These are phyloP conservation scores for Penicillium sp. DNA, from an alignment of 2,329 filamentous ascomycete species.

Conservation along the genomic window DNA sequence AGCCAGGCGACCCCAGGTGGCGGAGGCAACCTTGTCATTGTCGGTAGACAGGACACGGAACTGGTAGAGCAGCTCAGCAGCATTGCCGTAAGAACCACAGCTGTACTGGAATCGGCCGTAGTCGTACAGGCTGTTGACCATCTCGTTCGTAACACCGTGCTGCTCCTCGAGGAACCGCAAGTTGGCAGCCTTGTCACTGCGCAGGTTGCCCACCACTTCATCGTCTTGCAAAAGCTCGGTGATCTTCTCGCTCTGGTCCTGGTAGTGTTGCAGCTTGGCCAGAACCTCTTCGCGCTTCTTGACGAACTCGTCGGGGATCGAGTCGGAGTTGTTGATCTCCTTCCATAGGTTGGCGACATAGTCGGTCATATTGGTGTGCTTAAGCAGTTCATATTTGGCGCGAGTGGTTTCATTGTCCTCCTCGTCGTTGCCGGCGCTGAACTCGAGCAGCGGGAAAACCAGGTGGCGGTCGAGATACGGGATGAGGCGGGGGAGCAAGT, in stretches of 20 bases:
- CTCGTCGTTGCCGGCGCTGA: slow-evolving; percentile 79
- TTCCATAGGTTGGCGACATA: slow-evolving; percentile 92
- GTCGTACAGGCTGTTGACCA: slow-evolving; percentile 94
- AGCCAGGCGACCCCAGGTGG: slow-evolving; percentile 97
- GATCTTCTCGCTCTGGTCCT: slow-evolving; percentile 87
- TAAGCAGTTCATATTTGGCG: slow-evolving; percentile 90
- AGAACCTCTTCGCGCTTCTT: slow-evolving; percentile 90
- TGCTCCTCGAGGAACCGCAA: slow-evolving; percentile 97
- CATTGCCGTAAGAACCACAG: slow-evolving; percentile 89
- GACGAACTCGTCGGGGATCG: slow-evolving; percentile 81
- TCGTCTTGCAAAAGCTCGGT: slow-evolving; percentile 83
- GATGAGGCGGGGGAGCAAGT: slow-evolving; percentile 86
- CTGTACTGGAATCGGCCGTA: slow-evolving; percentile 98
- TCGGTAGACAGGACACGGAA: slow-evolving; percentile 98
- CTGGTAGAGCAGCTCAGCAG: slow-evolving; percentile 91
- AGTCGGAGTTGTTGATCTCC: slow-evolving; percentile 79
- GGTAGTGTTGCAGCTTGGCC: slow-evolving; percentile 77
- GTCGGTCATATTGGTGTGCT: slow-evolving; percentile 98
- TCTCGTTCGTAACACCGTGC: slow-evolving; percentile 90
- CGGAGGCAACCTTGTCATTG: slow-evolving; percentile 93
- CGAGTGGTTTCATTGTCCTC: slow-evolving; percentile 77
- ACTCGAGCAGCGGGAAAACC: slow-evolving; percentile 95
- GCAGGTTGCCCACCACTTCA: slow-evolving; percentile 85
- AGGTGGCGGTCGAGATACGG: slow-evolving; percentile 93
- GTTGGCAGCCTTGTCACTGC: slow-evolving; percentile 98